Conservation (phyloP, 2,329 filamentous ascomycete species). For the Aspergillus persii region DNA sequence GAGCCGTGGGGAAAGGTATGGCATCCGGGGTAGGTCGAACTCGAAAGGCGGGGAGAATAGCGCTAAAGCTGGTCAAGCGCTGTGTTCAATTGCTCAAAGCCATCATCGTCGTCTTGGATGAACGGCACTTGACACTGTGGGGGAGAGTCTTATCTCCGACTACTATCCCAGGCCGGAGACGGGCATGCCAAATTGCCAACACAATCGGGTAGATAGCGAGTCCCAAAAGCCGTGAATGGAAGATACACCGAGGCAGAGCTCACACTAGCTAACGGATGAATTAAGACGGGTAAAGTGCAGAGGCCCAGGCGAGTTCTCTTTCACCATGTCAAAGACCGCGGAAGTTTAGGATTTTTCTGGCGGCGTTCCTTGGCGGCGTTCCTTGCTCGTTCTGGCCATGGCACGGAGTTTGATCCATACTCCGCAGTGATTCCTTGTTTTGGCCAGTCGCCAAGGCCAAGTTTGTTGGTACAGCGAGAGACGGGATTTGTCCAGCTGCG, state of each 20-base stretch:
- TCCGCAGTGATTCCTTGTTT: neutral
- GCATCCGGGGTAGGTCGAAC: constrained; percentile 11
- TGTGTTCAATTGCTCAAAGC: neutral
- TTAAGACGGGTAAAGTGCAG: neutral
- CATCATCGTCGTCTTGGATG: neutral
- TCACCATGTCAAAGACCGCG: neutral
- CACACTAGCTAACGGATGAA: neutral
- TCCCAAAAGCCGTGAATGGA: neutral
- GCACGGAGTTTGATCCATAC: neutral
- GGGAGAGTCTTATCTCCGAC: neutral
- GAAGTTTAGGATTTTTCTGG: neutral
- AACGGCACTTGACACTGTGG: neutral
- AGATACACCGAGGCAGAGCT: neutral
- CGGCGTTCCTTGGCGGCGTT: neutral
- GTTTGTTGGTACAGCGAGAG: neutral
- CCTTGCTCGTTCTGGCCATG: neutral
- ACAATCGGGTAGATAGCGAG: neutral
- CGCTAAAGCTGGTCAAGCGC: neutral
- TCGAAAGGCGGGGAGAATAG: neutral
- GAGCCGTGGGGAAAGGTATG: neutral
- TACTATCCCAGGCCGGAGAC: neutral
- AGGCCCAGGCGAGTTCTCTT: neutral
- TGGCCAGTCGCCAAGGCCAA: neutral
- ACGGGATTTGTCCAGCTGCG: neutral
- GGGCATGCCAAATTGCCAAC: neutral